A percentile compares a stretch with the other conserved stretches of the same genome.
phyloP scores from a whole-genome alignment of 2,329 filamentous ascomycete genomes.

The Alternaria ventricosa region DNA sequence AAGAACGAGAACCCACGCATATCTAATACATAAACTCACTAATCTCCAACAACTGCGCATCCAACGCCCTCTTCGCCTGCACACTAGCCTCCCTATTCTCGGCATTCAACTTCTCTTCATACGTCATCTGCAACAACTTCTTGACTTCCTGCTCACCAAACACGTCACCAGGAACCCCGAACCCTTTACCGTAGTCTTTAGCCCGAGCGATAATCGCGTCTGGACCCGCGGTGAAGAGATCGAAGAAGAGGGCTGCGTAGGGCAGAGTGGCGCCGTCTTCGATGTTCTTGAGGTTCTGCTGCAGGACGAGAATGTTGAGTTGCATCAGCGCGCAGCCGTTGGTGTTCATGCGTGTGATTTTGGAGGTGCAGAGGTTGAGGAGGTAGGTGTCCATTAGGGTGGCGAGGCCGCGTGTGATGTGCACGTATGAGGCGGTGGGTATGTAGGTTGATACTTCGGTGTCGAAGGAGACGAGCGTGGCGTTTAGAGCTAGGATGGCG shows the following conservation, averaged over 20 bases:
- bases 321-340: slow-evolving; percentile 87
- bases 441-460: slow-evolving; percentile 79
- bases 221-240: slow-evolving; percentile 69
- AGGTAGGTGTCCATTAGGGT: slow-evolving; percentile 80
- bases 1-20: neutral
- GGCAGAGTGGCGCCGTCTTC: slow-evolving; percentile 72
- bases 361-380: slow-evolving; percentile 67
- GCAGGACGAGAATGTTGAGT: slow-evolving; percentile 90
- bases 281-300: slow-evolving; percentile 96
- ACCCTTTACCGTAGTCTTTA: slow-evolving; percentile 51
- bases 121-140: slow-evolving; percentile 51
- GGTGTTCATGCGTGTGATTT: slow-evolving; percentile 81
- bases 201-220: slow-evolving; percentile 70
- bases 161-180: slow-evolving; percentile 35
- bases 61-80: slow-evolving; percentile 72
- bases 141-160: slow-evolving; percentile 51
- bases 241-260: slow-evolving; percentile 71
- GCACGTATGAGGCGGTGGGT: slow-evolving; percentile 69
- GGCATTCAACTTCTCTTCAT: slow-evolving; percentile 62
- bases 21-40: slow-evolving; percentile 71
- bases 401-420: slow-evolving; percentile 78
- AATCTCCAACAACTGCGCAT: slow-evolving; percentile 71
- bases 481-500: slow-evolving; percentile 81
- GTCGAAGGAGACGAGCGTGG: slow-evolving; percentile 84
- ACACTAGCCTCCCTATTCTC: slow-evolving; percentile 70